These are phyloP conservation scores for Fusarium sp. DNA, from an alignment of 2,329 filamentous ascomycete genomes.

Conservation along the genomic window DNA sequence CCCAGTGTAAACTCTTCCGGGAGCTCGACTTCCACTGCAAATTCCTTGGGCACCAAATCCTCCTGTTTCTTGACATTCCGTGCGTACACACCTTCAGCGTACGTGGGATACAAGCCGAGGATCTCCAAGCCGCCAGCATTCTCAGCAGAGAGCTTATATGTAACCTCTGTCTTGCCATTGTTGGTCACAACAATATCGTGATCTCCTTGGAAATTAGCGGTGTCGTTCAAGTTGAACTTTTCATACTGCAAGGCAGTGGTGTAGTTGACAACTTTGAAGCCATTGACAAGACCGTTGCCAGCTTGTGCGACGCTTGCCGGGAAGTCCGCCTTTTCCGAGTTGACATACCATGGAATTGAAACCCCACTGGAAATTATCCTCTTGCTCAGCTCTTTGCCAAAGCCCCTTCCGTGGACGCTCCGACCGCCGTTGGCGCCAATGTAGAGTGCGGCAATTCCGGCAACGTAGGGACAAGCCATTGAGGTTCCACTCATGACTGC, in stretches of 20 bases:
- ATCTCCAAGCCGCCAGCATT: constrained; percentile 2
- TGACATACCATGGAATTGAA: background rate
- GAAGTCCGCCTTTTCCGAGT: background rate
- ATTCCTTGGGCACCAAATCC: background rate
- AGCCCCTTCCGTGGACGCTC: background rate
- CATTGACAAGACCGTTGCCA: constrained; percentile 9
- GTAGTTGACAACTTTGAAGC: constrained; percentile 57
- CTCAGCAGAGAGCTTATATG: constrained; percentile 16
- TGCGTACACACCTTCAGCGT: background rate
- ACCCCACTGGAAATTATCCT: background rate
- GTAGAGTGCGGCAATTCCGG: background rate
- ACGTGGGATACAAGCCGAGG: background rate
- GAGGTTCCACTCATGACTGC: background rate
- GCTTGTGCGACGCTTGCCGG: background rate
- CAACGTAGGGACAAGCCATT: background rate
- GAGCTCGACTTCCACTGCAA: constrained; percentile 20
- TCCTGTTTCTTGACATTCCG: background rate
- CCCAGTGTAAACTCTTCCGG: constrained; percentile 12
- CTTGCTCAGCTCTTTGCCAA: background rate
- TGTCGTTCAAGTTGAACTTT: constrained; percentile 62
- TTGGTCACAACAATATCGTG: constrained; percentile 24
- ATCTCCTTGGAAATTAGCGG: constrained; percentile 53
- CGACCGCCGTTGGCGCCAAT: background rate
- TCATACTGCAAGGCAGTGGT: constrained; percentile 56
- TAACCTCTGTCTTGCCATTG: constrained; percentile 12